Percentiles rank a stretch among this genome's conserved stretches.
Evolutionary conservation across 805 yeast genomes (phyloP).

Genomic region (Metschnikowia matae): DNA sequence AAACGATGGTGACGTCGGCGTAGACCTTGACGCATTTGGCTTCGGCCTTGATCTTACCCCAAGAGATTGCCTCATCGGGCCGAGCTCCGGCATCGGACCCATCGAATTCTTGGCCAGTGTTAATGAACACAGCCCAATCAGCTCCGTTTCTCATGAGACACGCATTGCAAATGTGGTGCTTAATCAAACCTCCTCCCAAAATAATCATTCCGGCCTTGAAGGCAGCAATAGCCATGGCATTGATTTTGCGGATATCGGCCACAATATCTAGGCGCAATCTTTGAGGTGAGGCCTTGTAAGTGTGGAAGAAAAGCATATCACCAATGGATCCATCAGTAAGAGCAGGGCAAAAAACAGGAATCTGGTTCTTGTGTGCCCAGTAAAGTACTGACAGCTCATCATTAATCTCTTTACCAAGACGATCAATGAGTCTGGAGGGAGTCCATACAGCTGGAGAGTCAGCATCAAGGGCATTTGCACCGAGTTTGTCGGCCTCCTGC

Average conservation of each 20-base stretch:
- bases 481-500: constrained; percentile 47
- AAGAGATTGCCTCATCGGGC: constrained; percentile 97
- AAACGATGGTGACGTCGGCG: constrained; percentile 91
- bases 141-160: constrained; percentile 99
- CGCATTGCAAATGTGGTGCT: constrained; percentile 97
- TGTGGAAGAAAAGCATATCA: constrained; percentile 98
- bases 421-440: constrained; percentile 86
- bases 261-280: constrained; percentile 90
- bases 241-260: constrained; percentile 86
- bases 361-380: constrained; percentile 97
- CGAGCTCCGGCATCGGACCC: constrained; percentile 99
- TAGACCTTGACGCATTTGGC: constrained; percentile 89
- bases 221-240: constrained; percentile 94
- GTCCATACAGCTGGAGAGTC: constrained; percentile 77
- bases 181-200: constrained; percentile 93
- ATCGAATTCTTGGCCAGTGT: constrained; percentile 98
- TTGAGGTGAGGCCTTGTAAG: constrained; percentile 89
- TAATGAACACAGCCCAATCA: constrained; percentile 93
- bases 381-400: constrained; percentile 90
- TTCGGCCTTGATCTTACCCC: constrained; percentile 98
- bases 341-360: constrained; percentile 97
- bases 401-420: constrained; percentile 92
- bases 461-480: constrained; percentile 57
- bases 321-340: constrained; percentile 98
- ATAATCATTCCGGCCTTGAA: constrained; percentile 92